Conservation (phyloP, 2,329 filamentous ascomycete species). For the Ophioceras dolichostomum region DNA sequence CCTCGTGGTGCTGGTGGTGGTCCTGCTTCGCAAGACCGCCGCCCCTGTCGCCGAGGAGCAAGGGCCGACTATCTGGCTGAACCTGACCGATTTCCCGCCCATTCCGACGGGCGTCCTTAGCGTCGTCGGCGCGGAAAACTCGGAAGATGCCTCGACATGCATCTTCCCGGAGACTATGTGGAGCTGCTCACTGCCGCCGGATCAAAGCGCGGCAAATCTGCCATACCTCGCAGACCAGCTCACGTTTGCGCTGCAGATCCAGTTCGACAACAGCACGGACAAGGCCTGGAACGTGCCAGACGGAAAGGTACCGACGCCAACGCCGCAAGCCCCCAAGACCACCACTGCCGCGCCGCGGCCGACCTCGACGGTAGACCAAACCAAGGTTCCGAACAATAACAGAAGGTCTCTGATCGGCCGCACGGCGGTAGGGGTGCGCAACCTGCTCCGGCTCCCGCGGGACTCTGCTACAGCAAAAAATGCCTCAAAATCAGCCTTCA, state of each 20-base stretch:
- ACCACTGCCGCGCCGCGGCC: constrained; percentile 1
- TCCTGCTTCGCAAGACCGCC: constrained; percentile 31
- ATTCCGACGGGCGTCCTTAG: constrained; percentile 77
- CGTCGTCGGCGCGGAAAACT: constrained; percentile 60
- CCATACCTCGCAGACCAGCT: constrained; percentile 59
- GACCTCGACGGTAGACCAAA: not conserved
- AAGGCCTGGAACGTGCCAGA: constrained; percentile 36
- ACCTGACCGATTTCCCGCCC: constrained; percentile 74
- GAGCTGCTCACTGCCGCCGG: constrained; percentile 78
- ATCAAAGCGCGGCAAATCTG: constrained; percentile 51
- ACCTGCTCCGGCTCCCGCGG: not conserved
- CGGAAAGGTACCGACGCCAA: constrained; percentile 13
- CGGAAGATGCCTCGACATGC: constrained; percentile 53
- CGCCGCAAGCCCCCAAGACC: constrained; percentile 2
- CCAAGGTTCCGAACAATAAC: not conserved
- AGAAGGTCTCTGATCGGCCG: not conserved
- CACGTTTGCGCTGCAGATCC: constrained; percentile 68
- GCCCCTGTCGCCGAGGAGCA: constrained; percentile 16
- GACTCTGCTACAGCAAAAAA: not conserved
- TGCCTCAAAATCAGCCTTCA: constrained; percentile 19
- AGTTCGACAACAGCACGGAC: constrained; percentile 50
- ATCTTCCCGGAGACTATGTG: constrained; percentile 63
- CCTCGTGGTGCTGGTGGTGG: constrained; percentile 45
- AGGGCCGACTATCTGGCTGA: constrained; percentile 67
- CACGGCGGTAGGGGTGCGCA: not conserved